Evolutionary conservation across 331 rosid genomes (phyloP).

Genomic region (Telfairia occidentalis): DNA sequence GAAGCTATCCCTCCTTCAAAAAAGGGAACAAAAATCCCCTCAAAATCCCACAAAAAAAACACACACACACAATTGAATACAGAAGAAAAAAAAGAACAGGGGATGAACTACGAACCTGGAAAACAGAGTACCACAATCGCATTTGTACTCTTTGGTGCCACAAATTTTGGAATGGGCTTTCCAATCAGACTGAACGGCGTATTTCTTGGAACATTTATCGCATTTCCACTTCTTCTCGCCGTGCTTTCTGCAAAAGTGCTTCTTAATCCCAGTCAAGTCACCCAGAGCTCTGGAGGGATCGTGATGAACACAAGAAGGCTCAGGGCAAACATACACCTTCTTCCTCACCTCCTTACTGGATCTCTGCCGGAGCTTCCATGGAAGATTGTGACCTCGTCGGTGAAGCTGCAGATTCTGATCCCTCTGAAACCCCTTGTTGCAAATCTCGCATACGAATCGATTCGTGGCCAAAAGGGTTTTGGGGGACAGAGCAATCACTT

Average conservation of each 20-base stretch:
- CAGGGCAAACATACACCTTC: constrained; percentile 87
- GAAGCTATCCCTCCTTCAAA: constrained; percentile 90
- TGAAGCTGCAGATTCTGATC: constrained; percentile 95
- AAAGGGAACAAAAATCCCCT: constrained; percentile 6
- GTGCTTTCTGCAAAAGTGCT: constrained; percentile 83
- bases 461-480: constrained; percentile 77
- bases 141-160: constrained; percentile 80
- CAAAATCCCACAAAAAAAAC: constrained; percentile 21
- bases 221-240: constrained; percentile 99
- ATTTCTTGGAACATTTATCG: constrained; percentile 80
- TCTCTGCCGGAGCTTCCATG: constrained; percentile 86
- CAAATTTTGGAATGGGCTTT: constrained; percentile 91
- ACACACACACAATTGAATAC: background rate
- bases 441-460: constrained; percentile 79
- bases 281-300: constrained; percentile 84
- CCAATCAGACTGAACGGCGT: constrained; percentile 96
- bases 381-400: constrained; percentile 82
- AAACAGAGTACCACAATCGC: constrained; percentile 85
- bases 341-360: constrained; percentile 73
- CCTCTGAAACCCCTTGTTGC: constrained; percentile 90
- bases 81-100: background rate
- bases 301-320: constrained; percentile 73
- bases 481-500: constrained; percentile 87
- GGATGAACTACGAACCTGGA: constrained; percentile 35
- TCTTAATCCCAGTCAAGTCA: constrained; percentile 85